Evolutionary conservation across 2,329 filamentous ascomycete genomes (phyloP).

Genomic region (Helminthosporium solani): DNA sequence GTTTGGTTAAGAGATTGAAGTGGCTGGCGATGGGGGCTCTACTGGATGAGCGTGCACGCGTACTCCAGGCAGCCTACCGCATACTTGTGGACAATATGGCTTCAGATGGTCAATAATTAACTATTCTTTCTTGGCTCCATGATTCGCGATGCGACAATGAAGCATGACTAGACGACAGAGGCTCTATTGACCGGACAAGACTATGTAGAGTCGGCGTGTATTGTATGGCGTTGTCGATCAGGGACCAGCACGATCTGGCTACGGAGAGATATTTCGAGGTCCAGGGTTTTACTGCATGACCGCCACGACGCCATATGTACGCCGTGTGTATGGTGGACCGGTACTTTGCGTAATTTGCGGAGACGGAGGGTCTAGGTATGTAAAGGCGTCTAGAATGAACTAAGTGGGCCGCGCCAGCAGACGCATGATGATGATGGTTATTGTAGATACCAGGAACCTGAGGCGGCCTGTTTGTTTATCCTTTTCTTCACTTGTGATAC

Average conservation of each 20-base stretch:
- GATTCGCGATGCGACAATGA: neutral
- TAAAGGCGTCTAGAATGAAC: conserved; percentile 2
- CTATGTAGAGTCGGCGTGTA: neutral
- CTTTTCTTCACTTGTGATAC: neutral
- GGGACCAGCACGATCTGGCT: conserved; percentile 8
- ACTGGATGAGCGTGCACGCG: neutral
- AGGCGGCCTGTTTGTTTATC: conserved; percentile 1
- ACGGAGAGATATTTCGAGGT: conserved; percentile 6
- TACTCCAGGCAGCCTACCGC: neutral
- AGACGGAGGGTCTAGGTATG: conserved; percentile 2
- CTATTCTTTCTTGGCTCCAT: neutral
- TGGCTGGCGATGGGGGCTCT: neutral
- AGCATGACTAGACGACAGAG: neutral
- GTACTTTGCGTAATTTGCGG: conserved; percentile 11
- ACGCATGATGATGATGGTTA: conserved; percentile 6
- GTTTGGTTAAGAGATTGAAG: neutral
- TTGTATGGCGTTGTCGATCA: conserved; percentile 6
- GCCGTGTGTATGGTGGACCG: neutral
- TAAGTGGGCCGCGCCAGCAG: conserved; percentile 3
- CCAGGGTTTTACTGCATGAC: conserved; percentile 3
- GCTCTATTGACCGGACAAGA: neutral
- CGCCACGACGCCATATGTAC: neutral
- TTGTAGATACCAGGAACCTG: conserved; percentile 6
- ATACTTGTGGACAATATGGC: neutral
- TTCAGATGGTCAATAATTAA: neutral